A percentile compares a stretch with the other conserved stretches of the same genome.
These are phyloP conservation scores for Discostella stelligera DNA, from an alignment of 352 stramenopile species.

Conservation along the genomic window DNA sequence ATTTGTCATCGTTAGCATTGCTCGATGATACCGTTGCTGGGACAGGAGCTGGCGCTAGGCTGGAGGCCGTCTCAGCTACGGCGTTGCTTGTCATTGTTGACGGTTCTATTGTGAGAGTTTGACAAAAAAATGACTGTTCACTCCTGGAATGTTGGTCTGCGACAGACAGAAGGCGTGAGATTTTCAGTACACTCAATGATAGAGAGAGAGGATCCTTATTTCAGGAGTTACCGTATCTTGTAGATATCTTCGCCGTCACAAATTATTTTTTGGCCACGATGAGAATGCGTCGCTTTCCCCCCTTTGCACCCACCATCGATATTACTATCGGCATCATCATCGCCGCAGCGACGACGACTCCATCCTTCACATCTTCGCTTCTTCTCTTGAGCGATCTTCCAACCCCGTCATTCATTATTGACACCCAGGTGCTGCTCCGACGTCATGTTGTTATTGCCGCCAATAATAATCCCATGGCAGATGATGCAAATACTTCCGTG, in stretches of 20 bases:
- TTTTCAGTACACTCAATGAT: no score
- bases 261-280: no score
- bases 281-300: background rate
- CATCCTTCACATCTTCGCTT: constrained; percentile 11
- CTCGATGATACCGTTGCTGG: background rate
- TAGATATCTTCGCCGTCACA: no score
- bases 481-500: background rate
- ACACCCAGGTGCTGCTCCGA: constrained; percentile 39
- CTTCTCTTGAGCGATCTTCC: constrained; percentile 59
- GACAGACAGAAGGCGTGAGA: no score
- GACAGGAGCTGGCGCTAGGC: background rate
- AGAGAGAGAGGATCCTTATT: no score
- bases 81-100: background rate
- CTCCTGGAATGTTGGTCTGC: no score
- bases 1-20: background rate
- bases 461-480: background rate
- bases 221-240: no score
- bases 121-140: no score
- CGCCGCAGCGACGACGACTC: background rate
- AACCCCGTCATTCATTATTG: constrained; percentile 61
- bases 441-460: constrained; percentile 15
- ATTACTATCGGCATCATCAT: background rate
- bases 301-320: background rate
- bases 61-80: no score
- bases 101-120: no score